These are phyloP conservation scores for Solanum pennellii DNA, from an alignment of 257 asterid genomes.

Conservation along the genomic window DNA sequence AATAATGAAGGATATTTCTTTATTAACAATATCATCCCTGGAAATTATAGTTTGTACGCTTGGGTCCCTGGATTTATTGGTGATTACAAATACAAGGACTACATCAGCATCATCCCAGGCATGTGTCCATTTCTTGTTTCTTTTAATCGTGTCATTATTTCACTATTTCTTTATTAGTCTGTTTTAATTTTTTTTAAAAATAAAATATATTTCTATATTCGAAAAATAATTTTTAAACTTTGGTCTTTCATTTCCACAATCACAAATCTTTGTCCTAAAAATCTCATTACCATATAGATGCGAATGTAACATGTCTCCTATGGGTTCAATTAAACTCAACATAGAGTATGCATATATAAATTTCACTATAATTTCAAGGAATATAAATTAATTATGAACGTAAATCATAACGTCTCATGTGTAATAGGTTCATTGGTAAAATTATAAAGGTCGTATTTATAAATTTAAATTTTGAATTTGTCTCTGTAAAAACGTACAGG, in stretches of 20 bases:
- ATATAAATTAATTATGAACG: background rate
- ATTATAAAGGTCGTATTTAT: background rate
- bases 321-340: background rate
- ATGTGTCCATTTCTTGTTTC: background rate
- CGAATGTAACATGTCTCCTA: background rate
- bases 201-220: background rate
- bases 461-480: background rate
- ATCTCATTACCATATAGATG: background rate
- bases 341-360: background rate
- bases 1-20: background rate
- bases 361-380: background rate
- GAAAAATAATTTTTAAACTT: background rate
- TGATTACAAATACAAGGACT: background rate
- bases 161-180: background rate
- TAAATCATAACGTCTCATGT: background rate
- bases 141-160: background rate
- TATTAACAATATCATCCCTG: slow-evolving; percentile 2
- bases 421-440: background rate
- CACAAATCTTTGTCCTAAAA: background rate
- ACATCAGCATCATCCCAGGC: background rate
- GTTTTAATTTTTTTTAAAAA: background rate
- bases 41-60: slow-evolving; percentile 1
- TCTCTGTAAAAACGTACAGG: slow-evolving; percentile 2
- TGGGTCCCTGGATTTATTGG: slow-evolving; percentile 9
- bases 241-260: background rate